Conservation (phyloP, 768 basidiomycete genomes). For the Lyophyllum semitale region DNA sequence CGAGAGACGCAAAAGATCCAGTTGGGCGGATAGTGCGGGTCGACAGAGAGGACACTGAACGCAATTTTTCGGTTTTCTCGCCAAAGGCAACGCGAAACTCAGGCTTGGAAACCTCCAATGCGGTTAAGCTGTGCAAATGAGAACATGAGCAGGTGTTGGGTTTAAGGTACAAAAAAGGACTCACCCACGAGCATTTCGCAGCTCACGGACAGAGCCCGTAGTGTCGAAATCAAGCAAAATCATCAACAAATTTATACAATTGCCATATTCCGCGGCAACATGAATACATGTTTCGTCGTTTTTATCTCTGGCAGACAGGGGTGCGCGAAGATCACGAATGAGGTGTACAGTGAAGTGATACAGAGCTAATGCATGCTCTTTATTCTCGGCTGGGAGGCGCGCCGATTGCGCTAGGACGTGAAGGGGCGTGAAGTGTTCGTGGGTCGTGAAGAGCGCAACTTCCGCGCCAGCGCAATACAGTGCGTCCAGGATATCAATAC, state of each 20-base stretch:
- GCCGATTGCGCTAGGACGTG: conserved; percentile 60
- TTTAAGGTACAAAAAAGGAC: conserved; percentile 23
- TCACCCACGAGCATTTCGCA: conserved; percentile 74
- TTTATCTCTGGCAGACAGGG: conserved; percentile 64
- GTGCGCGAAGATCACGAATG: conserved; percentile 67
- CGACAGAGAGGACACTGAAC: conserved; percentile 56
- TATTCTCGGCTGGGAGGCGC: conserved; percentile 31
- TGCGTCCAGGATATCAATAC: conserved; percentile 63
- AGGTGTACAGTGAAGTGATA: conserved; percentile 68
- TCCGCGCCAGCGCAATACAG: conserved; percentile 80
- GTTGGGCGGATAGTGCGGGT: conserved; percentile 53
- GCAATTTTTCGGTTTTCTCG: conserved; percentile 44
- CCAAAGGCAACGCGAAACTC: conserved; percentile 68
- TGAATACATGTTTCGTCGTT: conserved; percentile 79
- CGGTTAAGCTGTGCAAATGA: conserved; percentile 57
- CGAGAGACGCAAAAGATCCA: conserved; percentile 51
- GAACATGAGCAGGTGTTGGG: conserved; percentile 10
- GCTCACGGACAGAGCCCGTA: conserved; percentile 51
- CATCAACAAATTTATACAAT: conserved; percentile 60
- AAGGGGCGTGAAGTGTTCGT: conserved; percentile 66
- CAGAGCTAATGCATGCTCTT: conserved; percentile 39
- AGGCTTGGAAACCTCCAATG: conserved; percentile 66
- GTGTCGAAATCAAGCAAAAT: conserved; percentile 69
- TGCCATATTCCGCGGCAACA: conserved; percentile 75
- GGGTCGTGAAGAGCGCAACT: conserved; percentile 63